These are phyloP conservation scores for Metschnikowia matae DNA, from an alignment of 805 yeast genomes.

Conservation along the genomic window DNA sequence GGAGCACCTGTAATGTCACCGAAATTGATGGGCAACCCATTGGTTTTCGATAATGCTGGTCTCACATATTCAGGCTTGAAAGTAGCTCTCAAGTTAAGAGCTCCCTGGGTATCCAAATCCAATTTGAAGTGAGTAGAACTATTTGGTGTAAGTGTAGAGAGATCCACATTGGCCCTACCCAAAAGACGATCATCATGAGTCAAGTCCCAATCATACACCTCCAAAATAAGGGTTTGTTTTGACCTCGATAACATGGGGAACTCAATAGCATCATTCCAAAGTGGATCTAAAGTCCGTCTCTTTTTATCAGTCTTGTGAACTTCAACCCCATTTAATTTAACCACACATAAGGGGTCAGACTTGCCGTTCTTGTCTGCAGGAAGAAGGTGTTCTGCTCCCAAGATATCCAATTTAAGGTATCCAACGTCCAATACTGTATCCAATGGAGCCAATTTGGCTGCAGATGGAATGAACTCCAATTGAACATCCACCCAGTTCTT, in stretches of 20 bases:
- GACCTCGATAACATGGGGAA: constrained; percentile 63
- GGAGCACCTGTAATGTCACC: constrained; percentile 43
- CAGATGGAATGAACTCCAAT: constrained; percentile 60
- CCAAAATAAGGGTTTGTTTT: constrained; percentile 45
- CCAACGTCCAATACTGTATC: constrained; percentile 74
- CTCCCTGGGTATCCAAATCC: constrained; percentile 62
- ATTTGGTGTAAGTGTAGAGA: constrained; percentile 45
- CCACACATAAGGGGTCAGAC: constrained; percentile 63
- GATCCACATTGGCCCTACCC: constrained; percentile 50
- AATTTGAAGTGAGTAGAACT: constrained; percentile 44
- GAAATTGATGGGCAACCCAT: constrained; percentile 40
- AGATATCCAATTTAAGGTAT: constrained; percentile 48
- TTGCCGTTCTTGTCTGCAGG: constrained; percentile 71
- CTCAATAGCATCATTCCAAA: constrained; percentile 65
- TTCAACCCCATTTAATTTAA: constrained; percentile 52
- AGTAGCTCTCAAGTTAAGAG: constrained; percentile 46
- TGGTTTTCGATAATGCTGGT: constrained; percentile 46
- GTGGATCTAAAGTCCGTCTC: constrained; percentile 67
- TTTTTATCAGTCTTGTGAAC: constrained; percentile 56
- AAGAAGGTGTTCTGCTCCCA: constrained; percentile 50
- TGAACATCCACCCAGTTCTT: constrained; percentile 41
- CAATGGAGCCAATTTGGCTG: constrained; percentile 47
- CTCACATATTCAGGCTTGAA: constrained; percentile 66
- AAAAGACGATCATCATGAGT: constrained; percentile 63
- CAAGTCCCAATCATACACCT: constrained; percentile 74